Percentiles rank a stretch among this genome's conserved stretches.
Evolutionary conservation across 345 rosid genomes (phyloP).

Genomic region (Boechera divaricarpa): DNA sequence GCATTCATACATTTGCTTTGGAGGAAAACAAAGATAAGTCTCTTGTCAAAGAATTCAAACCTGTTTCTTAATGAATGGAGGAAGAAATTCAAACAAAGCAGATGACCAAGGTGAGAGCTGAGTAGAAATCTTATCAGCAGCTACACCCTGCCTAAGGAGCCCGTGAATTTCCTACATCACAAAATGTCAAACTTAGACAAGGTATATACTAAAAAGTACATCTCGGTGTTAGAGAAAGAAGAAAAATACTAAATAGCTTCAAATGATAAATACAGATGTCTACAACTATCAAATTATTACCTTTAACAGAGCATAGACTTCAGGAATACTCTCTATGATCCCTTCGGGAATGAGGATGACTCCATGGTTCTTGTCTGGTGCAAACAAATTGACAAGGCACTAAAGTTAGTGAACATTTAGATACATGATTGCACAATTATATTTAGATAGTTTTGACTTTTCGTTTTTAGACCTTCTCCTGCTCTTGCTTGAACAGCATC

Average conservation of each 20-base stretch:
- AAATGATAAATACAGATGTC: conserved; percentile 22
- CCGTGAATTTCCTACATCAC: conserved; percentile 80
- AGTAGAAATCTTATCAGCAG: conserved; percentile 71
- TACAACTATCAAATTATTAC: conserved; percentile 46
- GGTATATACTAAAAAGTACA: neutral
- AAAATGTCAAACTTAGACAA: conserved; percentile 34
- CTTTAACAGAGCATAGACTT: conserved; percentile 92
- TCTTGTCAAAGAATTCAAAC: conserved; percentile 48
- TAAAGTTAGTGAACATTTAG: conserved; percentile 27
- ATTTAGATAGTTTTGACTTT: conserved; percentile 15
- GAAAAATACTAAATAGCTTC: neutral
- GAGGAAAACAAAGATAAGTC: conserved; percentile 15
- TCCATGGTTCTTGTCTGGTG: conserved; percentile 87
- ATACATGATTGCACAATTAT: conserved; percentile 23
- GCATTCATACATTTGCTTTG: conserved; percentile 14
- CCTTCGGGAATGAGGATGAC: conserved; percentile 99
- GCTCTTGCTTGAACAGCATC: conserved; percentile 99
- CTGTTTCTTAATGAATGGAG: conserved; percentile 90
- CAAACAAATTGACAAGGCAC: conserved; percentile 32
- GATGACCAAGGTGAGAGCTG: conserved; percentile 99
- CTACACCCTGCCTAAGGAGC: conserved; percentile 70
- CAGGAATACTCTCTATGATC: conserved; percentile 95
- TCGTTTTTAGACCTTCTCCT: conserved; percentile 59
- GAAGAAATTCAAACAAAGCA: conserved; percentile 88
- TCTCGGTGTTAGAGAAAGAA: neutral